These are phyloP conservation scores for Chalciporus pseudorubinellus DNA, from an alignment of 768 basidiomycete genomes.

Conservation along the genomic window DNA sequence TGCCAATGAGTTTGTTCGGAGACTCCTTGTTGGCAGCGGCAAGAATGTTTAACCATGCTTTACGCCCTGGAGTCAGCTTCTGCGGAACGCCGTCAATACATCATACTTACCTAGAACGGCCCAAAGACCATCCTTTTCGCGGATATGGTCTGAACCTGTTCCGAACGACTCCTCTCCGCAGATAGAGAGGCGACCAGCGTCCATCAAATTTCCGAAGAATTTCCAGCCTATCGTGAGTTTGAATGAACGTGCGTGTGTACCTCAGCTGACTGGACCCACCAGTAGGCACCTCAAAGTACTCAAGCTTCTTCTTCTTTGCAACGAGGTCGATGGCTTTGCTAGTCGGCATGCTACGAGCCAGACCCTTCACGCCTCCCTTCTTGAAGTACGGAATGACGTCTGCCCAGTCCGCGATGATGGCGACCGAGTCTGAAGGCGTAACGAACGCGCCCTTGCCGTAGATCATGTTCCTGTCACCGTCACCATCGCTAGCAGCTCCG, in stretches of 20 bases:
- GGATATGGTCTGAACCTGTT: constrained; percentile 99
- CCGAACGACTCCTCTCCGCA: constrained; percentile 99
- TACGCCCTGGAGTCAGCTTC: constrained; percentile 1
- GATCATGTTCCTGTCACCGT: constrained; percentile 99
- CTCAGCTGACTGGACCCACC: constrained; percentile 44
- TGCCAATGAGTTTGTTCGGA: constrained; percentile 74
- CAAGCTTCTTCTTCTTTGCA: constrained; percentile 88
- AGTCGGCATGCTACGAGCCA: constrained; percentile 97
- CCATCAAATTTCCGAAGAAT: constrained; percentile 99
- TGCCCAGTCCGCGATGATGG: constrained; percentile 98
- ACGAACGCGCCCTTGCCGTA: constrained; percentile 98
- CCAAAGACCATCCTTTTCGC: constrained; percentile 99
- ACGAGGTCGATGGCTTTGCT: constrained; percentile 96
- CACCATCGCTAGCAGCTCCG: constrained; percentile 96
- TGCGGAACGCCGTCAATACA: constrained; percentile 4
- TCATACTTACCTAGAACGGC: constrained; percentile 78
- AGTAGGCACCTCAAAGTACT: constrained; percentile 95
- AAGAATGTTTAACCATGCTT: constrained; percentile 97
- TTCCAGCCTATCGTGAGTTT: constrained; percentile 75
- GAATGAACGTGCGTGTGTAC: background rate
- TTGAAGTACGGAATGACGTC: constrained; percentile 91
- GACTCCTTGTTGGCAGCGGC: constrained; percentile 82
- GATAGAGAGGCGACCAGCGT: constrained; percentile 94
- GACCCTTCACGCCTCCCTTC: constrained; percentile 84
- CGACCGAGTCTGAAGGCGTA: constrained; percentile 95